Evolutionary conservation across 2,329 filamentous ascomycete genomes (phyloP).

Genomic region (Daldinia sp.): DNA sequence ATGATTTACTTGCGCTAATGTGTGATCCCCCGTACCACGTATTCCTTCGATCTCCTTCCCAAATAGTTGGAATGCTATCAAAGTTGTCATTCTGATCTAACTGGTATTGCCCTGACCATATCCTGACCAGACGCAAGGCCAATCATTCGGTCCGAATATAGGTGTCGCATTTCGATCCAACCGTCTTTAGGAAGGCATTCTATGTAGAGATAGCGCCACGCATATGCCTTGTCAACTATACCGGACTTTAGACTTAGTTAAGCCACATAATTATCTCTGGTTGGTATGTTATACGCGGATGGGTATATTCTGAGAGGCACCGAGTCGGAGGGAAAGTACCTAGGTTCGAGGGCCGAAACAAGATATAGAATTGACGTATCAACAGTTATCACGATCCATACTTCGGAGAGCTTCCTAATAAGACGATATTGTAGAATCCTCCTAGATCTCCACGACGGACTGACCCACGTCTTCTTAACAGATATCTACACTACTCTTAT

Average conservation of each 20-base stretch:
- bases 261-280: background rate
- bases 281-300: background rate
- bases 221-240: background rate
- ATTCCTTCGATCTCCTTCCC: slow-evolving; percentile 15
- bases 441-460: background rate
- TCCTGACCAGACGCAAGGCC: background rate
- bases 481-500: background rate
- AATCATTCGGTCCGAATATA: slow-evolving; percentile 33
- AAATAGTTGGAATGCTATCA: slow-evolving; percentile 5
- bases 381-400: slow-evolving; percentile 2
- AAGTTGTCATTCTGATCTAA: slow-evolving; percentile 2
- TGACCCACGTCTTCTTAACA: background rate
- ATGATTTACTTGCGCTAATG: slow-evolving; percentile 1
- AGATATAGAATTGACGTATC: background rate
- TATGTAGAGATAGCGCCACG: background rate
- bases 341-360: background rate
- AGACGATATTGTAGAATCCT: slow-evolving; percentile 1
- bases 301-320: background rate
- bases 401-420: background rate
- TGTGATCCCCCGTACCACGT: background rate
- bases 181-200: background rate
- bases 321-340: too few relatives aligned
- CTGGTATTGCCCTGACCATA: background rate
- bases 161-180: slow-evolving; percentile 7
- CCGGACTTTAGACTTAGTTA: background rate